Evolutionary conservation across 805 yeast species (phyloP), one percentile per base, ranked within the genome.

Genomic region (Zygosaccharomyces bisporus): DNA sequence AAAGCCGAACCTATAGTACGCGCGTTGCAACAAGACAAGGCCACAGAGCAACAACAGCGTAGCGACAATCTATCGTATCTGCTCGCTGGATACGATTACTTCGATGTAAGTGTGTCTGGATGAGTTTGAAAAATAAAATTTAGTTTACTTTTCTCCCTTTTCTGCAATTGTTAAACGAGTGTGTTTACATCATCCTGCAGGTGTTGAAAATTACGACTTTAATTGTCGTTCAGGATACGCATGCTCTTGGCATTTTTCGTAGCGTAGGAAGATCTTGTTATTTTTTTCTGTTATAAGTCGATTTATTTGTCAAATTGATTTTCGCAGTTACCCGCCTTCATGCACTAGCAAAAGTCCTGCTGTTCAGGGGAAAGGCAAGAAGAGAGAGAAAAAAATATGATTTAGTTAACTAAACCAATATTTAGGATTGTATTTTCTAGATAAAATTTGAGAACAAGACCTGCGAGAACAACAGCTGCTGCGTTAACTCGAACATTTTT

Each of bases 61-160:
- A 63, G 70, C 5, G 69, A 67, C 14, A 62, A 67, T 49, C 63
- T 71, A 50, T 60, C 59, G 45, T 68, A 63, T 46, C 52, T 77
- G 45, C 69, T 88, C 31, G 91, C 95, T 34, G 96, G 96, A 2
- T 89, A 89, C 63, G 95, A 90, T 29, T 85, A 86, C 63, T 86
- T 86, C 61, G 93, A 85, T 54, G 66, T 60, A 8, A 57, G 58
- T 31, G 58, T 59, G 6, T 49, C 59, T 7, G 64, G 64, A 8
- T 59, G 39, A 37, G 16, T 6, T 8, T 13, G 2, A 24, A 18
- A 5, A 14, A 9, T n/a, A 12, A 25, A 12, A n/a, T n/a, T 6
- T 13, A n/a, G n/a, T 27, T 27, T 27, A n/a, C 10, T n/a, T 25
- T 8, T 25, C 13, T 25, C 13, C 13, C 13, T 6, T 23, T 23